These are phyloP conservation scores for Populus hybrid DNA, from an alignment of 441 rosid genomes.

Conservation along the genomic window DNA sequence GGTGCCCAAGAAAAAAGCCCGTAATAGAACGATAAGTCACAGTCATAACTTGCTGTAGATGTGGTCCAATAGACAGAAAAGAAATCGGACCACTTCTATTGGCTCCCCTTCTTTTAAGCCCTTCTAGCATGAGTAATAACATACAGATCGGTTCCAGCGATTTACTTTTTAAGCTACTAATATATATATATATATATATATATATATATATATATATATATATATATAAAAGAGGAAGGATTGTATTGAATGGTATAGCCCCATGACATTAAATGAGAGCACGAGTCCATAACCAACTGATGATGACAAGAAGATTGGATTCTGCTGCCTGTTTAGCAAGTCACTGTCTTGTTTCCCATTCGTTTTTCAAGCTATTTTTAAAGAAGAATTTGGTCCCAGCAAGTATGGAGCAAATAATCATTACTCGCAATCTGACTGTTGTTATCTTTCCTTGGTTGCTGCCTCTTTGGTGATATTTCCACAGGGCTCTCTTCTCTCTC, in stretches of 20 bases:
- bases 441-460: conserved; percentile 15
- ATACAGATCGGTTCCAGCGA: too few relatives aligned
- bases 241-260: not conserved
- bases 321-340: conserved; percentile 5
- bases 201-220: too few relatives aligned
- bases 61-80: conserved; percentile 22
- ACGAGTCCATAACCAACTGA: conserved; percentile 2
- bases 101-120: not conserved
- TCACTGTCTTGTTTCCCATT: conserved; percentile 1
- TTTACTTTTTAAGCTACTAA: not conserved
- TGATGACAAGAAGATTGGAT: conserved; percentile 10
- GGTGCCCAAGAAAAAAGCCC: not conserved
- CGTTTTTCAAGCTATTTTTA: conserved; percentile 7
- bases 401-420: not conserved
- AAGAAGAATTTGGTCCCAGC: conserved; percentile 20
- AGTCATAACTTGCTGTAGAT: conserved; percentile 15
- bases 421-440: not conserved
- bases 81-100: conserved; percentile 21
- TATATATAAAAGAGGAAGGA: too few relatives aligned
- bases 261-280: not conserved
- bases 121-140: not conserved
- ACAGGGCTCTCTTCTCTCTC: not conserved
- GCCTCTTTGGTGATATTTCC: not conserved
- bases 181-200: too few relatives aligned
- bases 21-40: conserved; percentile 6